These are phyloP conservation scores for Zygnema circumcarinatum DNA, from an alignment of 139 green algal genomes.

Conservation along the genomic window DNA sequence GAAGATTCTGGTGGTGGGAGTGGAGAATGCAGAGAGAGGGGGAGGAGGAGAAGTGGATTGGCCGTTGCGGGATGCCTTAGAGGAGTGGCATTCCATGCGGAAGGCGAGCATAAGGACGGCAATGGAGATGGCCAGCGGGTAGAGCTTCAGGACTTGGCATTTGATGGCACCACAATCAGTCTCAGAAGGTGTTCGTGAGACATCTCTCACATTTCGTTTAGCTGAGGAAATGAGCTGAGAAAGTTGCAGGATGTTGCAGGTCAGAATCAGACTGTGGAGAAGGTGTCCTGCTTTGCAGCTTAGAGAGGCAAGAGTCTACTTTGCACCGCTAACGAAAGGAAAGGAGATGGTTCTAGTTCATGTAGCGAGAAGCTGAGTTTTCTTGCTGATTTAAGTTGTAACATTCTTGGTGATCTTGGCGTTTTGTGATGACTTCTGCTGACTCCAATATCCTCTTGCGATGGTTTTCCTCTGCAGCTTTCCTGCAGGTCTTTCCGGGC, in stretches of 20 bases:
- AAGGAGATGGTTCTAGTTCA: too few relatives aligned
- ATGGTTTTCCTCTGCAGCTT: slow-evolving; percentile 25
- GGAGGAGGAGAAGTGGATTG: background rate
- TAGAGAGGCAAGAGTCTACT: too few relatives aligned
- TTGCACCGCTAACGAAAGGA: too few relatives aligned
- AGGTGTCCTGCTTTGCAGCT: too few relatives aligned
- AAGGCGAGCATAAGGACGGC: slow-evolving; percentile 47
- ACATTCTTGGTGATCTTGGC: too few relatives aligned
- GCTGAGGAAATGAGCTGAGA: background rate
- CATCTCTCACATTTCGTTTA: background rate
- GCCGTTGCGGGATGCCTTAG: background rate
- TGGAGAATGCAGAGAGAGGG: background rate
- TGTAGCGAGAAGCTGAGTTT: too few relatives aligned
- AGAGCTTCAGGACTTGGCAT: too few relatives aligned
- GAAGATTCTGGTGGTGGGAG: background rate
- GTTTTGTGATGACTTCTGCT: too few relatives aligned
- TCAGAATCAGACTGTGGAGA: too few relatives aligned
- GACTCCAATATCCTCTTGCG: too few relatives aligned
- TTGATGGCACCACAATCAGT: background rate
- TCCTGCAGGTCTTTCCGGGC: slow-evolving; percentile 11
- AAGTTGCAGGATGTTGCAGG: too few relatives aligned
- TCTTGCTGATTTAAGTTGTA: too few relatives aligned
- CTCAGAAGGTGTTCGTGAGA: background rate
- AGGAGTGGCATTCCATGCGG: slow-evolving; percentile 22
- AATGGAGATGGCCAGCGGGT: slow-evolving; percentile 36